Evolutionary conservation across 169 alveolate genomes (phyloP), one percentile per base, ranked within the genome.

Genomic region (Babesia bovis): DNA sequence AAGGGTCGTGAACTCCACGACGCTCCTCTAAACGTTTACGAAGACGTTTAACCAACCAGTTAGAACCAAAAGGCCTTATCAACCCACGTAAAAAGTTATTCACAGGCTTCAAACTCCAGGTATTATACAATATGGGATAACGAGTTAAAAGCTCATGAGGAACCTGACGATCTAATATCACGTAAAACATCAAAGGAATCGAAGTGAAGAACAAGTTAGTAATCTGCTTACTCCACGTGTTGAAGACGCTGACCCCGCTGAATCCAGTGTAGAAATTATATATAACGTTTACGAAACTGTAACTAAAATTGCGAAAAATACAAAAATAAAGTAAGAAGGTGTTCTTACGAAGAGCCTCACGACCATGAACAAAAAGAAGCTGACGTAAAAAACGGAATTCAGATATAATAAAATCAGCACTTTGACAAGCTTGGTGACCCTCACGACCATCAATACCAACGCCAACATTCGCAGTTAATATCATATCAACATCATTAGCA

Each of bases 401-500:
- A 7, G 94, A 89, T 28, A 95, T 91, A 2, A 95, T 92, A 67
- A 92, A 93, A 67, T 95, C 98, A 4, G 98, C 91, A 0, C 94
- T 87, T 38, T 94, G 91, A 28, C 92, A 94, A 0, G 98, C 98
- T 75, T 96, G 98, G 41, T 92, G 83, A 10, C 99, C 99, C 82
- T 97, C 99, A 53, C 94, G 85, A 25, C 99, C 99, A 49, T 90
- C 90, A 36, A 95, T 91, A 23, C 99, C 99, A 17, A 97, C 97
- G 15, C 99, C 99, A 21, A 97, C 98, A 68, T 97, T 95, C 35
- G 99, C 99, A 56, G 94, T 97, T 81, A 94, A 91, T 36, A 98
- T 95, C 99, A 98, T 98, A 25, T 97, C 96, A 30, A 96, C 99
- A 88, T 98, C 99, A 92, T 98, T 97, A 19, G 98, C 99, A 17